Conservation (phyloP, 805 yeast genomes). For the Myxozyma nipponensis region DNA sequence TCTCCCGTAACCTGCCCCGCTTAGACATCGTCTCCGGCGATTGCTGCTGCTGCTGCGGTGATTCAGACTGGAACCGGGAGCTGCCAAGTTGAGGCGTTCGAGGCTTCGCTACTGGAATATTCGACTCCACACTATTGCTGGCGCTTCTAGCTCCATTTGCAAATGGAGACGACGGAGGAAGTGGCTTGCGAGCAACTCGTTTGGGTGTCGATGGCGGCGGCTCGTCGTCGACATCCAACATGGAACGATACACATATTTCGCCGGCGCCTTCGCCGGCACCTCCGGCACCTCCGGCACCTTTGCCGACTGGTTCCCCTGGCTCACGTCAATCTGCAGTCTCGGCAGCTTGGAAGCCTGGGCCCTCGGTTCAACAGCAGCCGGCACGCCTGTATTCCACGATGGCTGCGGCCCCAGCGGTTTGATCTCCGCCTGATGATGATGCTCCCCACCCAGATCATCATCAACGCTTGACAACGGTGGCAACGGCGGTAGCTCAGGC, state of each 20-base stretch:
- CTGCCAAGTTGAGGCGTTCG: background rate
- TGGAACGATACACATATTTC: background rate
- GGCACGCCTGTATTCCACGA: background rate
- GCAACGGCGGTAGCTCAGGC: background rate
- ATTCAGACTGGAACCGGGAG: too few species aligned
- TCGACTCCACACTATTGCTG: too few species aligned
- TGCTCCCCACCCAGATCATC: background rate
- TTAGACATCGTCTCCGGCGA: background rate
- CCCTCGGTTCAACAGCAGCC: too few species aligned
- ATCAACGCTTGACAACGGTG: background rate
- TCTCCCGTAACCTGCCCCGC: constrained; percentile 2
- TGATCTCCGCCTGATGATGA: background rate
- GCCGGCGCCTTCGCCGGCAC: background rate
- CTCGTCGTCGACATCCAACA: background rate
- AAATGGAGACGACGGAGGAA: background rate
- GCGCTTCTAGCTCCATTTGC: background rate
- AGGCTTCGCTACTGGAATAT: background rate
- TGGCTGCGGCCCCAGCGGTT: background rate
- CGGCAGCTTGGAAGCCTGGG: too few species aligned
- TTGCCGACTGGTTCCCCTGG: background rate
- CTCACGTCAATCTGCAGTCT: too few species aligned
- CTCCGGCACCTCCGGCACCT: background rate
- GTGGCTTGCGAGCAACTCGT: background rate
- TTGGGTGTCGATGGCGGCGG: background rate
- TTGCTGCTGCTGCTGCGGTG: background rate